Conservation (phyloP, 495 filamentous ascomycete genomes). For the Entonaema liquescens region DNA sequence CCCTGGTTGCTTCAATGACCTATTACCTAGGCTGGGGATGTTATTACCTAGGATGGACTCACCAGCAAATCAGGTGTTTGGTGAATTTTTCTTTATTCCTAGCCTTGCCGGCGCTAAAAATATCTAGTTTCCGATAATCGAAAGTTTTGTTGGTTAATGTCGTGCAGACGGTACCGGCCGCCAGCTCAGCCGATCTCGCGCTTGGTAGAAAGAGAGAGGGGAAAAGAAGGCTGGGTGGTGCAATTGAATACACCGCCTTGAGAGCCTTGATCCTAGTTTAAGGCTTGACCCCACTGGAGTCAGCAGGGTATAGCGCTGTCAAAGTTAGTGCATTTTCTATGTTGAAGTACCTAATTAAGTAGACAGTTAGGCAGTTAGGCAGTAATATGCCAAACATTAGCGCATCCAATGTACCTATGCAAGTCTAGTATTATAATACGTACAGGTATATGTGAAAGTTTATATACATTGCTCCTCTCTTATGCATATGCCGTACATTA, state of each 20-base stretch:
- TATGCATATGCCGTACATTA: not conserved
- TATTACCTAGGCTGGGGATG: not conserved
- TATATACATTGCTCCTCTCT: not conserved
- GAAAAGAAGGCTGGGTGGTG: conserved; percentile 9
- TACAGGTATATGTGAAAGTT: not conserved
- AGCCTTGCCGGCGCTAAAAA: not conserved
- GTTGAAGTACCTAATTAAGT: not conserved
- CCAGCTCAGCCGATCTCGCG: conserved; percentile 18
- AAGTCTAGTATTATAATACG: too few species aligned
- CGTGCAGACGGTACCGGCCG: conserved; percentile 26
- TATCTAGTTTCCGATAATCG: conserved; percentile 6
- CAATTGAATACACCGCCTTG: conserved; percentile 15
- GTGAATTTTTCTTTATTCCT: not conserved
- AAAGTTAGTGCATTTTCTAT: not conserved
- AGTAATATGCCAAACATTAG: not conserved
- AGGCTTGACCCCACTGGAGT: conserved; percentile 8
- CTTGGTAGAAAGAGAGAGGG: not conserved
- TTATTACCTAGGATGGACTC: not conserved
- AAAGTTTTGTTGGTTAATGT: conserved; percentile 27
- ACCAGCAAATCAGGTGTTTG: conserved; percentile 1
- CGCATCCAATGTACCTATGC: not conserved
- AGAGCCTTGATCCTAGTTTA: not conserved
- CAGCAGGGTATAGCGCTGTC: conserved; percentile 20
- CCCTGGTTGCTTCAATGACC: not conserved
- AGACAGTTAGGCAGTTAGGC: not conserved